These are phyloP conservation scores for Helotiales sp. DNA, from an alignment of 2,329 filamentous ascomycete species.

Conservation along the genomic window DNA sequence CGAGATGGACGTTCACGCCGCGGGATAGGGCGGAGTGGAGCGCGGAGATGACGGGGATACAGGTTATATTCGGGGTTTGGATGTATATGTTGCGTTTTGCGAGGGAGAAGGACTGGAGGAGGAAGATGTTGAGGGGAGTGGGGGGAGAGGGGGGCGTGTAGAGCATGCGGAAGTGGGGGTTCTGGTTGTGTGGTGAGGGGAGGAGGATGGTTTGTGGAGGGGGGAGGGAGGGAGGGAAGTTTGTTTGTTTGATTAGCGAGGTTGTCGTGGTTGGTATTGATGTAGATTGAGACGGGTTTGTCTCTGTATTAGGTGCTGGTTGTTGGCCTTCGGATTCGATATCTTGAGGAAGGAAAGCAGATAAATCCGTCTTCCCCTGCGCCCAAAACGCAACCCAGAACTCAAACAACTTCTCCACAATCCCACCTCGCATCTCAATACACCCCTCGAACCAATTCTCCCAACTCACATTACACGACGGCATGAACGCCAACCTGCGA, in stretches of 20 bases:
- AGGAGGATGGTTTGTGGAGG: slow-evolving; percentile 65
- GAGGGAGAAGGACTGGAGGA: slow-evolving; percentile 65
- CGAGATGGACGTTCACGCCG: slow-evolving; percentile 70
- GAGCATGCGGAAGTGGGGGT: slow-evolving; percentile 27
- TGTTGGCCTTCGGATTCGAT: background rate
- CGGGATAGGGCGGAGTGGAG: slow-evolving; percentile 65
- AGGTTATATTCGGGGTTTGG: slow-evolving; percentile 80
- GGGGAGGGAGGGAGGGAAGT: slow-evolving; percentile 8
- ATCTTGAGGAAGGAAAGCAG: slow-evolving; percentile 14
- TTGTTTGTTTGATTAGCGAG: slow-evolving; percentile 14
- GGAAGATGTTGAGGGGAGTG: slow-evolving; percentile 63
- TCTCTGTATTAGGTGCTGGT: background rate
- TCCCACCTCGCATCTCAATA: slow-evolving; percentile 66
- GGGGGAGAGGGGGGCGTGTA: slow-evolving; percentile 25
- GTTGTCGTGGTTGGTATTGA: background rate
- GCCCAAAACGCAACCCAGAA: slow-evolving; percentile 77
- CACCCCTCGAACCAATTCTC: slow-evolving; percentile 87
- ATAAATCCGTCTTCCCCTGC: slow-evolving; percentile 33
- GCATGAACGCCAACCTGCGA: slow-evolving; percentile 67
- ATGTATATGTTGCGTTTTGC: slow-evolving; percentile 72
- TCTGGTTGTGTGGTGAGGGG: slow-evolving; percentile 66
- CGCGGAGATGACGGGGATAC: slow-evolving; percentile 64
- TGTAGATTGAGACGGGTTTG: background rate
- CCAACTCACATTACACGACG: slow-evolving; percentile 83
- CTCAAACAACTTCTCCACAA: slow-evolving; percentile 63